Evolutionary conservation across 495 filamentous ascomycete species (phyloP), one percentile per base, ranked within the genome.

Genomic region (Evansstolkia leycettana): DNA sequence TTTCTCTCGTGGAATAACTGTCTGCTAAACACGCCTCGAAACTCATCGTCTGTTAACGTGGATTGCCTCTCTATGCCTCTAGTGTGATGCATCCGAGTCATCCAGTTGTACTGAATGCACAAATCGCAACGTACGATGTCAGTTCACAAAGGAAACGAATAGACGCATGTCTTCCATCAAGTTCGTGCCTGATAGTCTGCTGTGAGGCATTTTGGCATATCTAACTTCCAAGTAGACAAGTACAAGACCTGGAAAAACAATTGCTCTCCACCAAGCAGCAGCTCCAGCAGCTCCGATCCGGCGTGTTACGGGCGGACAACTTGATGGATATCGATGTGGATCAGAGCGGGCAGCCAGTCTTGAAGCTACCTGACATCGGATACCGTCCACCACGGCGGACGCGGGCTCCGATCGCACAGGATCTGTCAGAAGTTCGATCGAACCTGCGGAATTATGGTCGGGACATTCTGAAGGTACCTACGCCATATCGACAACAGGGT

Each of bases 121-220:
- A 10, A 94, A 84, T 49, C 76, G 90, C 43, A 88, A 84, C 51
- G 88, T 94, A 32, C 92, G 90, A 52, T 98, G 90, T 51, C 89
- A 94, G 55, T 98, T 98, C 53, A 98, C 90, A 30, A 98, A 98
- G 64, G 90, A 98, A 57, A 96, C 90, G 14, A 98, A 98, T 58
- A 76, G 92, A 31, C 76, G 90, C 42, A 98, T 98, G 90, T 95
- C 90, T 31, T 94, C 88, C 10, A 95, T 96, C 56, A 98, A 96
- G 76, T 79, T 58, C 45, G 70, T 63, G 29, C 28, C 27, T 15
- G 31, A 9, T 23, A 4, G 20, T 23, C 5, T 23, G 20, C 20
- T 23, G 5, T 9, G 20, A 23, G 20, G 20, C 5, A 23, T 23
- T n/a, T n/a, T n/a, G n/a, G 20, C 5, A 23, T 23, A 4, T 23